Evolutionary conservation across 495 filamentous ascomycete genomes (phyloP), one percentile per base, ranked within the genome.

Genomic region (Penicillium tannophilum): DNA sequence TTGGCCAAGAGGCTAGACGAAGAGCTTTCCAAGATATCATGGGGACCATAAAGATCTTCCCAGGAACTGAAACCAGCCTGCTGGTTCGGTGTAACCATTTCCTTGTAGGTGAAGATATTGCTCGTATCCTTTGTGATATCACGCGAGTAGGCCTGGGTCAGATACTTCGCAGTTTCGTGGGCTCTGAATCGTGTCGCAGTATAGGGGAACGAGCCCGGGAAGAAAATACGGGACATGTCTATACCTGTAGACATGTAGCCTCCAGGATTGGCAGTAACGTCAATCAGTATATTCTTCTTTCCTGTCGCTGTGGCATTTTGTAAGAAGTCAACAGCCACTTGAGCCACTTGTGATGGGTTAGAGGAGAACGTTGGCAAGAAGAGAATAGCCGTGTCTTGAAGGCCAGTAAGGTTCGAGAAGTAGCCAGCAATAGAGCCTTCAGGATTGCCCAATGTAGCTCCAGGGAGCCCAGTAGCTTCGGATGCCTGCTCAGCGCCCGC

Each of bases 401-500:
- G 65, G 0, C 59, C 65, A 11, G 68, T 63, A n/a, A 73, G 54
- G 33, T 74, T 60, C 1, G 73, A 66, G 56, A 65, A 71, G 52
- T 78, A 81, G 0, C 77, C 76, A 0, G 71, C 71, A 12, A 81
- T 62, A 2, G 72, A 66, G 51, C 71, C 67, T 20, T 62, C 54
- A 10, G 63, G 62, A 39, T 61, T 65, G 30, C 62, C 84, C 60
- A 88, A 86, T 36, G 82, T 82, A 33, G 86, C 82, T 62, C 86
- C 85, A 17, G 88, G 87, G 57, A 68, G 52, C 10, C 67, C 67
- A 7, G 54, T 30, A 1, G 61, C 26, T 30, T 59, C 63, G 0
- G 65, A 66, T 85, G 89, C 60, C 81, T 85, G 31, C 82, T 89
- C 59, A 78, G 86, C 55, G 79, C 82, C 60, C 1, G 65, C 50